Conservation (phyloP, 2,329 filamentous ascomycete genomes). For the Pseudogymnoascus sp. region DNA sequence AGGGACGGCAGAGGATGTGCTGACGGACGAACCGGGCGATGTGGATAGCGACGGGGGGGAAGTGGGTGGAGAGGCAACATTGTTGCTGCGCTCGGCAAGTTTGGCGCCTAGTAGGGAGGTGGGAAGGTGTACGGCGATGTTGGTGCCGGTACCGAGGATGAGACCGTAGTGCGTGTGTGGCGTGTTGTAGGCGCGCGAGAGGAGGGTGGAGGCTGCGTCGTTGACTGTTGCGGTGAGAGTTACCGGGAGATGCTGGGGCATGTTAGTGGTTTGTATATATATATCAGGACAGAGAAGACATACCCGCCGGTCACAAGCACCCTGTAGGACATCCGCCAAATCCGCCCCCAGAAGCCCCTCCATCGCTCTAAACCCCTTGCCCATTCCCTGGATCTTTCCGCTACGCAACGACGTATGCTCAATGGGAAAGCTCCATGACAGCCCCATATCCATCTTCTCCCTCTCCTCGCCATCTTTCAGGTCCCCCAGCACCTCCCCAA, state of each 20-base stretch:
- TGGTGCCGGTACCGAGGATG: conserved; percentile 61
- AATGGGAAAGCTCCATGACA: conserved; percentile 65
- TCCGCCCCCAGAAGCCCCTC: conserved; percentile 52
- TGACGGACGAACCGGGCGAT: background rate
- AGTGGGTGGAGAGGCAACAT: background rate
- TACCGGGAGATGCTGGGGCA: conserved; percentile 43
- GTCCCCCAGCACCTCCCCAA: conserved; percentile 38
- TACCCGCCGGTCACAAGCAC: conserved; percentile 38
- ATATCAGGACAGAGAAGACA: background rate
- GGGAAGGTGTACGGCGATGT: conserved; percentile 58
- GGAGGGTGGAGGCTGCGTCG: conserved; percentile 58
- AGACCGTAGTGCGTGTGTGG: conserved; percentile 54
- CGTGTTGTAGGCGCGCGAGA: conserved; percentile 57
- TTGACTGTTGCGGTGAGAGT: conserved; percentile 57
- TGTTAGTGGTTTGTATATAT: conserved; percentile 5
- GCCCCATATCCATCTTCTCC: conserved; percentile 45
- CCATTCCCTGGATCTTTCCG: conserved; percentile 55
- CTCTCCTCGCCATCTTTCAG: background rate
- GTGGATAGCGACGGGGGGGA: background rate
- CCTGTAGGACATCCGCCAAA: conserved; percentile 50
- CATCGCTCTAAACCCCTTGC: conserved; percentile 57
- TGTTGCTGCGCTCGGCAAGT: background rate
- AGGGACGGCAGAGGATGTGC: background rate
- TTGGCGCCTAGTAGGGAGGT: conserved; percentile 40
- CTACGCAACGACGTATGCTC: conserved; percentile 60